Evolutionary conservation across 176 grass and related monocot species (phyloP).

Genomic region (Rhipidocladum racemiflorum): DNA sequence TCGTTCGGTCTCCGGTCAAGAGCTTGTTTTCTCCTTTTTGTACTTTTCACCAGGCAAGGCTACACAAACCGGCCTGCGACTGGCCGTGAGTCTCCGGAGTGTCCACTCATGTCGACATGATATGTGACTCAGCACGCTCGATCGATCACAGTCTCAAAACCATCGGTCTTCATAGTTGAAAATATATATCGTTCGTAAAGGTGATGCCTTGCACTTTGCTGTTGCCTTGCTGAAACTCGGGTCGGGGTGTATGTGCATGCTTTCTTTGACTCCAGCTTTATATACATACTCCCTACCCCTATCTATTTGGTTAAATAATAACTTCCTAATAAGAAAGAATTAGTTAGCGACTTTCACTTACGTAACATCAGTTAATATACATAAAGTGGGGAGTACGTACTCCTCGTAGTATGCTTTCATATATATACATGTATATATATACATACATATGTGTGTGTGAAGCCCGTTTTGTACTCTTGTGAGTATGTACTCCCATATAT

Average conservation of each 20-base stretch:
- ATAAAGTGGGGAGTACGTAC: too few relatives aligned
- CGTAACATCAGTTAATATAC: too few relatives aligned
- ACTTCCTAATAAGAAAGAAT: too few relatives aligned
- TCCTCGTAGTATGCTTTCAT: too few relatives aligned
- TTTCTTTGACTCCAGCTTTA: slow-evolving; percentile 10
- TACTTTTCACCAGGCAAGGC: slow-evolving; percentile 14
- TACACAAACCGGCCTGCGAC: neutral
- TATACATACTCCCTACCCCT: too few relatives aligned
- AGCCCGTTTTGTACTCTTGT: too few relatives aligned
- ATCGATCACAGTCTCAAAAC: neutral
- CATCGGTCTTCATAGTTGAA: slow-evolving; percentile 25
- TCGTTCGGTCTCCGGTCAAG: slow-evolving; percentile 35
- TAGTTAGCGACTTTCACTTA: too few relatives aligned
- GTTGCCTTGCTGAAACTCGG: neutral
- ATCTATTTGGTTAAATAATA: too few relatives aligned
- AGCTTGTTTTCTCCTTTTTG: neutral
- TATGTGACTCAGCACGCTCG: neutral
- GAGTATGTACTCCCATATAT: too few relatives aligned
- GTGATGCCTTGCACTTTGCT: slow-evolving; percentile 10
- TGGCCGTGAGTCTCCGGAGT: slow-evolving; percentile 1
- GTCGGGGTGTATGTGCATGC: neutral
- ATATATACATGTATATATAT: too few relatives aligned
- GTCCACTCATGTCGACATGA: slow-evolving; percentile 16
- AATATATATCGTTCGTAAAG: neutral
- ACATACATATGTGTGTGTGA: too few relatives aligned